Percentiles rank a stretch among this genome's conserved stretches.
phyloP scores from a whole-genome alignment of 805 yeast genomes.

The Saccharomycopsis sp. region DNA sequence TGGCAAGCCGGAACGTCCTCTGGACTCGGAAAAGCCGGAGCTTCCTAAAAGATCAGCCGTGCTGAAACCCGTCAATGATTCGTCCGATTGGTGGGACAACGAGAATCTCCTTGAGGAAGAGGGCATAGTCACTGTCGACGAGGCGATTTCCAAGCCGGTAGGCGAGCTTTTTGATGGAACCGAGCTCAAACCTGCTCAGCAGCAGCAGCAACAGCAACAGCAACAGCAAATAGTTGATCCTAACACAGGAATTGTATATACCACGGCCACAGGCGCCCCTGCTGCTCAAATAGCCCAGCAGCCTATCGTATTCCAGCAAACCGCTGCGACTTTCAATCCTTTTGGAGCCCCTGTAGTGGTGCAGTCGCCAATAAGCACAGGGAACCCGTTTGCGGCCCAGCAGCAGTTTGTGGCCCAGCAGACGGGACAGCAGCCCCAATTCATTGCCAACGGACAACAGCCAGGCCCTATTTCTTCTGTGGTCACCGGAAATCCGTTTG shows the following conservation, averaged over 20 bases:
- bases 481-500: constrained; percentile 18
- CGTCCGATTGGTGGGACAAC: constrained; percentile 13
- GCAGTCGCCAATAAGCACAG: constrained; percentile 10
- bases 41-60: constrained; percentile 19
- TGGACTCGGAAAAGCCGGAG: constrained; percentile 8
- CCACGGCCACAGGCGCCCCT: constrained; percentile 1
- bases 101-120: constrained; percentile 19
- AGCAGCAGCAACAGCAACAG: constrained; percentile 2
- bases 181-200: constrained; percentile 2
- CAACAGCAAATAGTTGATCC: constrained; percentile 9
- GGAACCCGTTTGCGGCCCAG: constrained; percentile 13
- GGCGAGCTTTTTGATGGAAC: constrained; percentile 20
- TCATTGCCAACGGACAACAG: not conserved
- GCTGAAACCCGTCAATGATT: constrained; percentile 11
- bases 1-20: not conserved
- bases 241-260: constrained; percentile 13
- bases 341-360: not conserved
- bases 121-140: constrained; percentile 9
- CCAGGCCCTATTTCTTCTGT: constrained; percentile 1
- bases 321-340: constrained; percentile 4
- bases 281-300: constrained; percentile 10
- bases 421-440: not conserved
- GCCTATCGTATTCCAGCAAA: constrained; percentile 12
- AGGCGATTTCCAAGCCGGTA: constrained; percentile 13
- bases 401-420: not conserved